phyloP scores from a whole-genome alignment of 2,329 filamentous ascomycete species.

The Lecanicillium sp. region DNA sequence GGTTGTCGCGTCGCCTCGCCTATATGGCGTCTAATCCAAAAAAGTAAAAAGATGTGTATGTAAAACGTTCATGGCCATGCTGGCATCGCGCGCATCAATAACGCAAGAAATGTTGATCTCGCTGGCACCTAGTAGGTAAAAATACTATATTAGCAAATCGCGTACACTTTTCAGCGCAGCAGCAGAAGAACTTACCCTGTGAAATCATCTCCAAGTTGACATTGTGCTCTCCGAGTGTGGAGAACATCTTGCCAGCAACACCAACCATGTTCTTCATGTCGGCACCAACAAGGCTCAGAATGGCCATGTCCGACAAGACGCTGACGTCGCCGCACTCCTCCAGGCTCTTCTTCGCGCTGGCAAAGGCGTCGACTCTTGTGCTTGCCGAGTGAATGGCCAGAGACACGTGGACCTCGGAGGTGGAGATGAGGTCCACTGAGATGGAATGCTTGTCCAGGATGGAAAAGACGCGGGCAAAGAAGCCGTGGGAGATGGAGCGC shows the following conservation, averaged over 20 bases:
- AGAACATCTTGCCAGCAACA: constrained; percentile 91
- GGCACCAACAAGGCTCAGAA: constrained; percentile 86
- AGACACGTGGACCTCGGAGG: constrained; percentile 92
- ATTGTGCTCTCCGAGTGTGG: constrained; percentile 82
- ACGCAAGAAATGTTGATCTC: constrained; percentile 99
- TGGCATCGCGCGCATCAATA: constrained; percentile 84
- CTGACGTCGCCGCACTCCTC: constrained; percentile 82
- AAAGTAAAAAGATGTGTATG: constrained; percentile 97
- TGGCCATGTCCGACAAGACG: constrained; percentile 86
- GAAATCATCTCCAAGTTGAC: constrained; percentile 99
- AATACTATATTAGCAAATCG: constrained; percentile 6
- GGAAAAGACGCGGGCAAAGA: constrained; percentile 88
- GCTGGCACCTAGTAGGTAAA: constrained; percentile 64
- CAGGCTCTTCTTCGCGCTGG: constrained; percentile 64
- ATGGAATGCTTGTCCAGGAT: constrained; percentile 82
- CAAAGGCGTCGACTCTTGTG: constrained; percentile 52
- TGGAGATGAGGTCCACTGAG: constrained; percentile 93
- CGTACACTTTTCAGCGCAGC: no score
- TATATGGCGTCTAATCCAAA: constrained; percentile 68
- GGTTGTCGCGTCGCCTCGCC: no score
- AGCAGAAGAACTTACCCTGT: constrained; percentile 57
- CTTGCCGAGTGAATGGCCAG: constrained; percentile 88
- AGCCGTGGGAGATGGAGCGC: constrained; percentile 89
- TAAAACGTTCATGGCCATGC: constrained; percentile 88
- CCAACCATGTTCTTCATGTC: constrained; percentile 98